Conservation (phyloP, 257 asterid species). For the Ehretia macrophylla region DNA sequence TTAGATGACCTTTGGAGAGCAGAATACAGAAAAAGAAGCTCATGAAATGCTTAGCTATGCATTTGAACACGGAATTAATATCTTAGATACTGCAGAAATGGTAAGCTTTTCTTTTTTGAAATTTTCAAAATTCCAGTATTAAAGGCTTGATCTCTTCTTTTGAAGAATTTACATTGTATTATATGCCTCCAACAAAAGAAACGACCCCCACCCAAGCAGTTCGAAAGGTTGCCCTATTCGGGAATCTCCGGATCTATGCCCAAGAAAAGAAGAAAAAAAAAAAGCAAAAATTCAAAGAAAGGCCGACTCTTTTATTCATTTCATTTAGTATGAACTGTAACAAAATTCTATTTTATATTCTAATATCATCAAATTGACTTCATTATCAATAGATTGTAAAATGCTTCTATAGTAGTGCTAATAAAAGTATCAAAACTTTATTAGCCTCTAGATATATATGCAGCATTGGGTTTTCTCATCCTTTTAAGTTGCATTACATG, state of each 20-base stretch:
- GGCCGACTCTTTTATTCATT: no score
- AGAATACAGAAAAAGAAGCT: constrained; percentile 93
- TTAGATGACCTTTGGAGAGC: constrained; percentile 95
- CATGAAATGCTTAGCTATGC: constrained; percentile 77
- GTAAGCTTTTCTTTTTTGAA: constrained; percentile 27
- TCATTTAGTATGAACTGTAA: neutral
- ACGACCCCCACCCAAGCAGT: no score
- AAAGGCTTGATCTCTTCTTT: neutral
- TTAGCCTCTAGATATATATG: no score
- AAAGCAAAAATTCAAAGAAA: no score
- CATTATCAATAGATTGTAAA: no score
- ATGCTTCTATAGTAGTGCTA: no score
- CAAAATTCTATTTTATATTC: no score
- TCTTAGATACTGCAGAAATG: constrained; percentile 73
- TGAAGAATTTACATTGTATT: neutral
- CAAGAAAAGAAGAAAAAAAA: no score
- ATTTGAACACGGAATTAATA: constrained; percentile 74
- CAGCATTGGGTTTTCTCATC: neutral
- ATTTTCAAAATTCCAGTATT: neutral
- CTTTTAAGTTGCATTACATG: neutral
- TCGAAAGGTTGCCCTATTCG: no score
- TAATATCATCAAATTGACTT: no score
- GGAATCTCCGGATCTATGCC: no score
- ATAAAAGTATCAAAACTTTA: neutral
- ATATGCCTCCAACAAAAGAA: neutral